phyloP scores from a whole-genome alignment of 495 filamentous ascomycete genomes.

The Emericellopsis terricola region DNA sequence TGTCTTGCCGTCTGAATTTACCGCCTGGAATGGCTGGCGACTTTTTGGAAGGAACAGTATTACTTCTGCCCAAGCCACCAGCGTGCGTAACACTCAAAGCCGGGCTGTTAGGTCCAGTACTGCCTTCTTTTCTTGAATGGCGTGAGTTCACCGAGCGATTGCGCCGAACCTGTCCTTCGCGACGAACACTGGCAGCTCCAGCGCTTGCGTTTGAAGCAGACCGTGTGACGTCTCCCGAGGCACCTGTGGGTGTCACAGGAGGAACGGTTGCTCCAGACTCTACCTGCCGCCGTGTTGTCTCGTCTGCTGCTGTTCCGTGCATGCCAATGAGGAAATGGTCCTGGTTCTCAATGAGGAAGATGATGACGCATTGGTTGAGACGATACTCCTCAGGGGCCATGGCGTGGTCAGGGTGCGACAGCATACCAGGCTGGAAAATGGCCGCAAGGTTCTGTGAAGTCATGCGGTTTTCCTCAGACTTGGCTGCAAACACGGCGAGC shows the following conservation, averaged over 20 bases:
- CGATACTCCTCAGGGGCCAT: constrained; percentile 90
- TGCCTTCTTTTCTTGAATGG: constrained; percentile 53
- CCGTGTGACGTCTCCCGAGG: constrained; percentile 34
- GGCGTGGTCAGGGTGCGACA: constrained; percentile 85
- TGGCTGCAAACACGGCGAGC: constrained; percentile 95
- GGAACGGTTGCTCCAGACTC: constrained; percentile 41
- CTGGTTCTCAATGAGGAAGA: constrained; percentile 96
- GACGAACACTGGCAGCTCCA: constrained; percentile 69
- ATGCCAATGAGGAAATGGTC: constrained; percentile 84
- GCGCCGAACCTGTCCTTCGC: constrained; percentile 55
- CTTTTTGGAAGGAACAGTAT: constrained; percentile 87
- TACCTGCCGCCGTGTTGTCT: constrained; percentile 71
- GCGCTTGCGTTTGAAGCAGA: constrained; percentile 77
- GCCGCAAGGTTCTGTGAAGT: constrained; percentile 86
- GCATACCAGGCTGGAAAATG: constrained; percentile 92
- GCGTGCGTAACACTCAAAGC: constrained; percentile 33
- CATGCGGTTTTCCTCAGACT: constrained; percentile 94
- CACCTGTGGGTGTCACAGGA: constrained; percentile 35
- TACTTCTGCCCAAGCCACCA: constrained; percentile 76
- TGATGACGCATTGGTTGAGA: constrained; percentile 89
- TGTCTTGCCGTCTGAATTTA: constrained; percentile 20
- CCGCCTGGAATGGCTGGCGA: constrained; percentile 49
- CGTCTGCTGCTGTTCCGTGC: constrained; percentile 79
- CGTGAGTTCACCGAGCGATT: constrained; percentile 60
- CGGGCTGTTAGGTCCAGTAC: constrained; percentile 55